Percentiles rank a stretch among this genome's conserved stretches.
These are phyloP conservation scores for Calonectria leucothoes DNA, from an alignment of 2,329 filamentous ascomycete genomes.

Conservation along the genomic window DNA sequence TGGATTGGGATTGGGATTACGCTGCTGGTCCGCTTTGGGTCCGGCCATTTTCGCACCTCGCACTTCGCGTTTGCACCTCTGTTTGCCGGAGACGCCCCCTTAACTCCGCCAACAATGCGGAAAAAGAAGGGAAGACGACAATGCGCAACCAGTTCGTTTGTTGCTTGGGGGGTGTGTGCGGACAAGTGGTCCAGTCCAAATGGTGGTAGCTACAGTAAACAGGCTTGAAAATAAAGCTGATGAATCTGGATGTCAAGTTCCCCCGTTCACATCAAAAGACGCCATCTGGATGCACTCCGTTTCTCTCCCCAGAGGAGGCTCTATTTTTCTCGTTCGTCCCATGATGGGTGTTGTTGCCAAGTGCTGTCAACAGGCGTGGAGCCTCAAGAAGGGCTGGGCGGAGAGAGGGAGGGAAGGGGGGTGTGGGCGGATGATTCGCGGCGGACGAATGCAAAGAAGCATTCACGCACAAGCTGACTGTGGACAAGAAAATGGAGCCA, in stretches of 20 bases:
- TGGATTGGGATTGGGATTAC: too few relatives aligned
- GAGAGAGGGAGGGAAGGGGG: neutral
- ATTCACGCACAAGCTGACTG: neutral
- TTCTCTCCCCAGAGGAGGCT: too few relatives aligned
- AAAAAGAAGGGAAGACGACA: too few relatives aligned
- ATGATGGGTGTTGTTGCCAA: neutral
- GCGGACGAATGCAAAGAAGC: neutral
- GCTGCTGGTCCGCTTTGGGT: neutral
- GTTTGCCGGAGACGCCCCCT: neutral
- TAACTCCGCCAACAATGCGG: neutral
- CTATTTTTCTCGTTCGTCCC: neutral
- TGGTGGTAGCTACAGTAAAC: neutral
- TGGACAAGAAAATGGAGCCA: neutral
- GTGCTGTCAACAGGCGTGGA: neutral
- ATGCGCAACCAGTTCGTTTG: too few relatives aligned
- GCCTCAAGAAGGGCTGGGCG: neutral
- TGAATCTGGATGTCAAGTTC: neutral
- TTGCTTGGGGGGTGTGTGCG: too few relatives aligned
- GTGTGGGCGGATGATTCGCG: neutral
- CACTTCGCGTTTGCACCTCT: conserved; percentile 14
- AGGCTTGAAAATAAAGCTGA: neutral
- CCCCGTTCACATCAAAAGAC: neutral
- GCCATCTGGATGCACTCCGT: too few relatives aligned
- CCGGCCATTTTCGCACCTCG: conserved; percentile 9
- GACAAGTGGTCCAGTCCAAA: too few relatives aligned